Conservation (phyloP, 768 basidiomycete genomes). For the Boletus tomentosulus region DNA sequence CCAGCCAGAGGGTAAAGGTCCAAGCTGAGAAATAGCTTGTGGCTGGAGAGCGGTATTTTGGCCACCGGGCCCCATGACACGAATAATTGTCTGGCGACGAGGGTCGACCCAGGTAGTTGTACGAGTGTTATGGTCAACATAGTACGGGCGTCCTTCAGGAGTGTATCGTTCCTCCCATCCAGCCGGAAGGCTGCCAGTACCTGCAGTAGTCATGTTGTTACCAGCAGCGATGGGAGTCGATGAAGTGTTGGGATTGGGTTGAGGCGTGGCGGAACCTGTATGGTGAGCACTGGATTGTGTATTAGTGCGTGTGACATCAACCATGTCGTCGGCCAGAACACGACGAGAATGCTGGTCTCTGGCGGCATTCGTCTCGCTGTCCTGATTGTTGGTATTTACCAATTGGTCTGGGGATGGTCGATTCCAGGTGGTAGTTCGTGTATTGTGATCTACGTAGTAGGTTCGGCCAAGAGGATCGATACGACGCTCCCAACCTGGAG, state of each 20-base stretch:
- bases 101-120: slow-evolving; percentile 99
- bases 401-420: slow-evolving; percentile 77
- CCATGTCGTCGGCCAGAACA: slow-evolving; percentile 77
- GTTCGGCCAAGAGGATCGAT: slow-evolving; percentile 94
- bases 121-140: slow-evolving; percentile 98
- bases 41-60: slow-evolving; percentile 86
- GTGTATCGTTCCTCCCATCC: slow-evolving; percentile 99
- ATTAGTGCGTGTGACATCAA: slow-evolving; percentile 62
- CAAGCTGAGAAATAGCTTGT: slow-evolving; percentile 94
- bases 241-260: slow-evolving; percentile 32
- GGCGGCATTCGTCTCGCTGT: slow-evolving; percentile 78
- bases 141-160: slow-evolving; percentile 96
- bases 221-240: slow-evolving; percentile 49
- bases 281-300: slow-evolving; percentile 39
- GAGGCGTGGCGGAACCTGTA: slow-evolving; percentile 33
- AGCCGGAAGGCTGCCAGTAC: slow-evolving; percentile 84
- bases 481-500: slow-evolving; percentile 93
- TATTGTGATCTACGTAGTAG: slow-evolving; percentile 99
- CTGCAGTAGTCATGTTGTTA: slow-evolving; percentile 57
- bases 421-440: slow-evolving; percentile 97
- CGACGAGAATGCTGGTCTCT: slow-evolving; percentile 84
- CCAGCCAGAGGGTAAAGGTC: slow-evolving; percentile 97
- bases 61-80: slow-evolving; percentile 93
- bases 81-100: slow-evolving; percentile 91
- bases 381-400: slow-evolving; percentile 66